These are phyloP conservation scores for Orobanche coerulescens DNA, from an alignment of 257 asterid genomes.

Conservation along the genomic window DNA sequence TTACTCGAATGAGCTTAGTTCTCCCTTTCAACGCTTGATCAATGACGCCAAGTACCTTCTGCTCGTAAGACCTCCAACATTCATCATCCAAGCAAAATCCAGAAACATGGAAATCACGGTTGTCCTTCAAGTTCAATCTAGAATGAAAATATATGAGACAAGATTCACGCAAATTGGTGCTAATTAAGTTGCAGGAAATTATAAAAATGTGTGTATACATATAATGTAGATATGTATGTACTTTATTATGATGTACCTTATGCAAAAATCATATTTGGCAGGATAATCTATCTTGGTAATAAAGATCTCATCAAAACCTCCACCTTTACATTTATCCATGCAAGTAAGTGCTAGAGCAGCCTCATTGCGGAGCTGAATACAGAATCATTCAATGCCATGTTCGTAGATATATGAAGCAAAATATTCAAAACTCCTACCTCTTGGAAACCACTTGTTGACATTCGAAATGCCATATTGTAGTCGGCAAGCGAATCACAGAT, in stretches of 20 bases:
- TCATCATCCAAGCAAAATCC: conserved; percentile 93
- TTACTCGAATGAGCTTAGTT: conserved; percentile 68
- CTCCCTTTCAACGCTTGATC: conserved; percentile 75
- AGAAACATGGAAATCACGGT: conserved; percentile 34
- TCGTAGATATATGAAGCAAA: conserved; percentile 13
- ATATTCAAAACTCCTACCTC: conserved; percentile 44
- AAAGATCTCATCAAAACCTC: conserved; percentile 81
- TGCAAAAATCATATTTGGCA: conserved; percentile 74
- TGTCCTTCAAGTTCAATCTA: conserved; percentile 81
- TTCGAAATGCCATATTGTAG: conserved; percentile 72
- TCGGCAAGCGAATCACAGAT: conserved; percentile 64
- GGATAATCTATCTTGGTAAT: conserved; percentile 71
- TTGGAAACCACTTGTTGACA: conserved; percentile 74
- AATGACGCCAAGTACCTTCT: conserved; percentile 52
- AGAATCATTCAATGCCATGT: conserved; percentile 14
- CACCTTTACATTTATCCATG: conserved; percentile 65
- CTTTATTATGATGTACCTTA: conserved; percentile 39
- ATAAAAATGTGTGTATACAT: not conserved
- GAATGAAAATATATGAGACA: conserved; percentile 21
- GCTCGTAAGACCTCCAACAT: conserved; percentile 93
- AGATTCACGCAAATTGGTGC: conserved; percentile 19
- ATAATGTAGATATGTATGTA: not conserved
- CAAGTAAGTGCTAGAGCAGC: conserved; percentile 65
- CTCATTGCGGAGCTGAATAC: conserved; percentile 64
- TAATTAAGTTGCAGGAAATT: conserved; percentile 14